phyloP scores from a whole-genome alignment of 495 filamentous ascomycete genomes.

The Aspergillus sclerotiicarbonarius region DNA sequence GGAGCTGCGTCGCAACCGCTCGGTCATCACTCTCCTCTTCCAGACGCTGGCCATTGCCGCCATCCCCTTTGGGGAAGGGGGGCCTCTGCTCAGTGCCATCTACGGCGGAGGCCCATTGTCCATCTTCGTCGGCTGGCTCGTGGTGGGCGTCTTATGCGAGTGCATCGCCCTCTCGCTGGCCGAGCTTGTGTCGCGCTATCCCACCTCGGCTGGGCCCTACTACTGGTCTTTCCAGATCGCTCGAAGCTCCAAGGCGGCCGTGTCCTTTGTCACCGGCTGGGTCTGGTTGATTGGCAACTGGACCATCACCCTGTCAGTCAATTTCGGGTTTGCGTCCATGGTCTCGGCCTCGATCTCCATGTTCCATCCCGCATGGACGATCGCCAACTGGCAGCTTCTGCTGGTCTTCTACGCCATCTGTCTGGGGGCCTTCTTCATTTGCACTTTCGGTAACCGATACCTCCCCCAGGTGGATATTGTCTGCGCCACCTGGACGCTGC shows the following conservation, averaged over 20 bases:
- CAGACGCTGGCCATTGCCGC: conserved; percentile 13
- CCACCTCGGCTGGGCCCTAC: conserved; percentile 50
- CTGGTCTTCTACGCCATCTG: conserved; percentile 59
- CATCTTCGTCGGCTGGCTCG: conserved; percentile 45
- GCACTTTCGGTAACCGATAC: conserved; percentile 54
- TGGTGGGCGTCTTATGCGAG: conserved; percentile 37
- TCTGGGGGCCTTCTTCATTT: conserved; percentile 53
- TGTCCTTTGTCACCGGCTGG: conserved; percentile 68
- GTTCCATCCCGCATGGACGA: conserved; percentile 55
- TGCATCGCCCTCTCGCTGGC: conserved; percentile 44
- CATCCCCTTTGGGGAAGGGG: conserved; percentile 45
- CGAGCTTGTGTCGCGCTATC: conserved; percentile 49
- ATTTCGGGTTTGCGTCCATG: conserved; percentile 63
- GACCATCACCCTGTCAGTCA: conserved; percentile 66
- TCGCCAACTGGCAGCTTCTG: conserved; percentile 56
- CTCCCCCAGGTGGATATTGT: conserved; percentile 54
- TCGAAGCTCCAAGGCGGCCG: conserved; percentile 30
- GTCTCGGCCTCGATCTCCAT: conserved; percentile 56
- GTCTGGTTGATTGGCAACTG: conserved; percentile 66
- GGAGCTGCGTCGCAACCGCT: conserved; percentile 40
- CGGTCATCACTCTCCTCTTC: conserved; percentile 29
- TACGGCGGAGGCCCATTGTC: conserved; percentile 43
- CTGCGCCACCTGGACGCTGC: conserved; percentile 39
- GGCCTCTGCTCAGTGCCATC: conserved; percentile 41
- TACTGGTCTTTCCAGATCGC: conserved; percentile 50